A percentile compares a stretch with the other conserved stretches of the same genome.
Evolutionary conservation across 495 filamentous ascomycete genomes (phyloP).

Genomic region (Amphirosellinia nigrospora): DNA sequence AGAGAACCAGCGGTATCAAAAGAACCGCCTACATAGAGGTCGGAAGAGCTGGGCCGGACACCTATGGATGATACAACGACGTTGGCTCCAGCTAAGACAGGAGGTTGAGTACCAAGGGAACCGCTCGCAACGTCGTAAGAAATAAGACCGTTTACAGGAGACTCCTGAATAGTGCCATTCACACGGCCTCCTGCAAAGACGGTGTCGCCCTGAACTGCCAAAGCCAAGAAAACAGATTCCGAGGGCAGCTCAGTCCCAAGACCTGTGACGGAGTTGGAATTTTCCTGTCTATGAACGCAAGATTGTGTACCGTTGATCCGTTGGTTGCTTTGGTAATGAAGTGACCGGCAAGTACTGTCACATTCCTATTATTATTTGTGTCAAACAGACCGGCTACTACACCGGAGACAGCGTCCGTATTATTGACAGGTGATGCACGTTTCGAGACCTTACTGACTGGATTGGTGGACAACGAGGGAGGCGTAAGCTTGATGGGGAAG

Average conservation of each 20-base stretch:
- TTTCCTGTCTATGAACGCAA: constrained; percentile 70
- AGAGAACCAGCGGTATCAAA: constrained; percentile 85
- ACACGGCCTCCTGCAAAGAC: constrained; percentile 85
- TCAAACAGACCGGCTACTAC: constrained; percentile 81
- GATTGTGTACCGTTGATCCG: constrained; percentile 75
- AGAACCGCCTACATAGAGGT: constrained; percentile 85
- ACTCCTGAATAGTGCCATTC: constrained; percentile 69
- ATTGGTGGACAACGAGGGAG: constrained; percentile 40
- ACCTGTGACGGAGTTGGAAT: constrained; percentile 69
- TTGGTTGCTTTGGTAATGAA: constrained; percentile 75
- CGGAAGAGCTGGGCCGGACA: constrained; percentile 65
- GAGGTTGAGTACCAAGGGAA: constrained; percentile 70
- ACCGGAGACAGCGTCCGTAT: constrained; percentile 57
- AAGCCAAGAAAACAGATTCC: constrained; percentile 75
- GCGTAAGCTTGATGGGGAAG: constrained; percentile 68
- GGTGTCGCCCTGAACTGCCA: constrained; percentile 69
- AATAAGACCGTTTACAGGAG: constrained; percentile 72
- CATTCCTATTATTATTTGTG: constrained; percentile 67
- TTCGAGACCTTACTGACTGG: constrained; percentile 52
- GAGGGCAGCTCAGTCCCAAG: constrained; percentile 67
- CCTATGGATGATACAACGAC: constrained; percentile 79
- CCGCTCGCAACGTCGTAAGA: constrained; percentile 73
- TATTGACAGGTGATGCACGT: constrained; percentile 57
- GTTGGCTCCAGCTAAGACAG: constrained; percentile 67
- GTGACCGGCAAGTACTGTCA: constrained; percentile 88